phyloP scores from a whole-genome alignment of 768 basidiomycete genomes.

The Mycena kentingensis region DNA sequence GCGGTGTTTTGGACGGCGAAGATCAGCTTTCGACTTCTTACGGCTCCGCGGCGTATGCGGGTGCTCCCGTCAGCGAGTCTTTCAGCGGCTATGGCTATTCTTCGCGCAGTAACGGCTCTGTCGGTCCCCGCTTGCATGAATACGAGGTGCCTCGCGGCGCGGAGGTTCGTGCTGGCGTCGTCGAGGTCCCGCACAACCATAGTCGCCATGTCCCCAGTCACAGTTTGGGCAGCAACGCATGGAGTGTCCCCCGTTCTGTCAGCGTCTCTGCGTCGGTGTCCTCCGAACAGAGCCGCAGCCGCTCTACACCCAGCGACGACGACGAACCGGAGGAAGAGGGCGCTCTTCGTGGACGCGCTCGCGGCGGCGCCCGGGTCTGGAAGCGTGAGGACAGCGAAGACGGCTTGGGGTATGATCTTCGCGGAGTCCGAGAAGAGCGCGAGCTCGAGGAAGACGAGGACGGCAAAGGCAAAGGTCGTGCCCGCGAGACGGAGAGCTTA shows the following conservation, averaged over 20 bases:
- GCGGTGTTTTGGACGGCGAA: constrained; percentile 51
- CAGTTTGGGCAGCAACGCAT: constrained; percentile 35
- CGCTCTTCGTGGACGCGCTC: constrained; percentile 20
- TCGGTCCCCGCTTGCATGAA: constrained; percentile 67
- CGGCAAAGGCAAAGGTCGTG: constrained; percentile 27
- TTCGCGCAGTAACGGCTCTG: constrained; percentile 25
- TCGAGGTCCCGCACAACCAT: constrained; percentile 62
- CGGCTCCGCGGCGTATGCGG: constrained; percentile 1
- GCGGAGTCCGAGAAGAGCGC: constrained; percentile 47
- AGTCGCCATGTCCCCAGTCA: constrained; percentile 30
- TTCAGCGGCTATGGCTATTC: constrained; percentile 54
- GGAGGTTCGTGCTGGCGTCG: constrained; percentile 42
- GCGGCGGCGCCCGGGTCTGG: constrained; percentile 32
- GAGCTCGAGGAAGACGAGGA: constrained; percentile 40
- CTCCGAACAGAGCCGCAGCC: constrained; percentile 30
- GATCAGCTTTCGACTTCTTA: background rate
- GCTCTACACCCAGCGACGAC: constrained; percentile 32
- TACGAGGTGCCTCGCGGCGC: constrained; percentile 51
- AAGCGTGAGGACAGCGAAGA: constrained; percentile 49
- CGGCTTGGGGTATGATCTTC: constrained; percentile 32
- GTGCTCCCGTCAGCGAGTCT: constrained; percentile 34
- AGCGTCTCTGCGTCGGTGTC: constrained; percentile 45
- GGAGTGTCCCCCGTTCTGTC: constrained; percentile 60
- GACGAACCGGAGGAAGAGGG: constrained; percentile 32
- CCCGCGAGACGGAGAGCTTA: constrained; percentile 43